Conservation (phyloP, 768 basidiomycete species). For the Russula sp. region DNA sequence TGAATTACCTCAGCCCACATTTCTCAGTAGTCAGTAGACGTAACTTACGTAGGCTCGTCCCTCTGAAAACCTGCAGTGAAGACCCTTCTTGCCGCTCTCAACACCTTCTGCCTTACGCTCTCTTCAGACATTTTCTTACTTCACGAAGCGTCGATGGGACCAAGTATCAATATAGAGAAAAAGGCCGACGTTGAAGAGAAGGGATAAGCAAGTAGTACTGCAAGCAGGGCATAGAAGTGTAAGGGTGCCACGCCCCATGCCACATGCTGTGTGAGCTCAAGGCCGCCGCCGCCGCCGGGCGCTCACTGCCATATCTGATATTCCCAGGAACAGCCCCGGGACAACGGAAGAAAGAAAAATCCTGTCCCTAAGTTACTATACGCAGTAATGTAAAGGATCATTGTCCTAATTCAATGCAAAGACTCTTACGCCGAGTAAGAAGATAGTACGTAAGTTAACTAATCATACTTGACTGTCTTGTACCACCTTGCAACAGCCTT, state of each 20-base stretch:
- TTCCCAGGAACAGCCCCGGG: too few relatives aligned
- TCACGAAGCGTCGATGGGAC: not conserved
- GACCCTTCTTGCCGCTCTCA: not conserved
- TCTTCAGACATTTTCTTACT: not conserved
- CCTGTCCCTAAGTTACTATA: too few relatives aligned
- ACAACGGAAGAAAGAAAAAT: too few relatives aligned
- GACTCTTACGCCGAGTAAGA: not conserved
- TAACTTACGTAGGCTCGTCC: not conserved
- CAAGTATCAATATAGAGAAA: not conserved
- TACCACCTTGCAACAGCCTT: not conserved
- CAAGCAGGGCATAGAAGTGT: not conserved
- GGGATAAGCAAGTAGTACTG: not conserved
- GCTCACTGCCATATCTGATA: too few relatives aligned
- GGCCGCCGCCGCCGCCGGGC: too few relatives aligned
- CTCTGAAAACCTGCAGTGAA: not conserved
- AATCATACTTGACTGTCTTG: not conserved
- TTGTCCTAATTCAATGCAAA: not conserved
- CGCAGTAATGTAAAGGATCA: not conserved
- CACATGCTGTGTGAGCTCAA: too few relatives aligned
- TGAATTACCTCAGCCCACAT: not conserved
- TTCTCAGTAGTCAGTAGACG: not conserved
- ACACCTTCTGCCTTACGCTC: constrained; percentile 2
- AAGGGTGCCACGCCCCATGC: too few relatives aligned
- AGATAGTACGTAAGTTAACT: not conserved
- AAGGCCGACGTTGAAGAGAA: not conserved